Evolutionary conservation across 2,329 filamentous ascomycete genomes (phyloP), one percentile per base, ranked within the genome.

Genomic region (Ophiostoma novo-ulmi): DNA sequence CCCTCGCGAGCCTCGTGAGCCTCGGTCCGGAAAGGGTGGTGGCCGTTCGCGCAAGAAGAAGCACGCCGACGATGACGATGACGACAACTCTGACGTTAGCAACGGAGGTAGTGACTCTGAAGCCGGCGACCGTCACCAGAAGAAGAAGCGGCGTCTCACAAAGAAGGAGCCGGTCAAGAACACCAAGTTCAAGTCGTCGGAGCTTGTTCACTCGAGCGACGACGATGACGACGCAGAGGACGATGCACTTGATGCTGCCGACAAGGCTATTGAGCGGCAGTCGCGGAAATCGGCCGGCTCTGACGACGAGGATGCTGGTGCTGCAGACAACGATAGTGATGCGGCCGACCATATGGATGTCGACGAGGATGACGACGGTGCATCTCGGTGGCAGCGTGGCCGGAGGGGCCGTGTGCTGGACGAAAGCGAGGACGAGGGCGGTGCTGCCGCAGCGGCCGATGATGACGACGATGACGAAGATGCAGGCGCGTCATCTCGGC

Each of bases 101-200:
- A 48, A 72, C 52, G 70, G 67, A 17, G 70, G 39, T 26, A 67
- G 55, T 64, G 78, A 78, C 2, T 80, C 80, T 31, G 83, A 81
- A 0, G 85, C 83, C 35, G 78, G 76, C 5, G 83, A 83, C 5
- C 82, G 84, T 71, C 82, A 85, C 71, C 85, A 85, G 31, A 88
- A 88, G 77, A 90, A 90, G 79, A 88, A 87, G 76, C 85, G 87
- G 70, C 85, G 82, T 72, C 52, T 85, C 76, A 84, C 80, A 20
- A 80, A 80, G 74, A 81, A 81, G 74, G 85, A 81, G 72, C 84
- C 70, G 35, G 31, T 44, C 64, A 87, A 73, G 74, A 82, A 80
- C 72, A 79, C 78, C 78, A 96, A 97, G 80, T 97, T 87, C 84
- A 97, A 97, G 85, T 94, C 91, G 68, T 89, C 87, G 1, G 93